Percentiles rank a stretch among this genome's conserved stretches.
These are phyloP conservation scores for Phytophthora ramorum DNA, from an alignment of 352 stramenopile genomes.

Conservation along the genomic window DNA sequence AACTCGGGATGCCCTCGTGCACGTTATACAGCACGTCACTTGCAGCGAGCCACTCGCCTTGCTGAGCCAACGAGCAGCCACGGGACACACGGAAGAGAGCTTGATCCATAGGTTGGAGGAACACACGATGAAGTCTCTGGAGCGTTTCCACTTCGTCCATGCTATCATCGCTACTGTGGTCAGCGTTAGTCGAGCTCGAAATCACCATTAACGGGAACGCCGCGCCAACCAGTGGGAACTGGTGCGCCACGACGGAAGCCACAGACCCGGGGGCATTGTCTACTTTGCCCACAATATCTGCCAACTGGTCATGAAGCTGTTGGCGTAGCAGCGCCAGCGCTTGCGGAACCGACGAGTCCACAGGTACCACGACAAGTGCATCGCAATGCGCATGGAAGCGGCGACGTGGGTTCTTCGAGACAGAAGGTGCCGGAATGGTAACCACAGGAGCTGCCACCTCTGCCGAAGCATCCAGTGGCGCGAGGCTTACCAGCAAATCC, in stretches of 20 bases:
- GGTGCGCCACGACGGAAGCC: conserved; percentile 36
- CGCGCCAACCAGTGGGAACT: conserved; percentile 56
- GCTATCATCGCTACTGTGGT: conserved; percentile 13
- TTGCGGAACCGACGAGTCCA: conserved; percentile 20
- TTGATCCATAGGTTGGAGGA: conserved; percentile 54
- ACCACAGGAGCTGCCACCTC: conserved; percentile 34
- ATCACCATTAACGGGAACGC: conserved; percentile 58
- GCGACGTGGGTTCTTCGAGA: conserved; percentile 4
- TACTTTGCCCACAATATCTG: conserved; percentile 28
- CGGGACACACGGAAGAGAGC: conserved; percentile 47
- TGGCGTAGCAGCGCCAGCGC: conserved; percentile 31
- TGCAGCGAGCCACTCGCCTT: conserved; percentile 35
- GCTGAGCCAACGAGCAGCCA: conserved; percentile 50
- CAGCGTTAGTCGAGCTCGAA: conserved; percentile 5
- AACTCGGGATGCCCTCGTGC: conserved; percentile 65
- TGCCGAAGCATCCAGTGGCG: conserved; percentile 16
- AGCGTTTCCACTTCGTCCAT: conserved; percentile 27
- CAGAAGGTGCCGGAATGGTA: conserved; percentile 39
- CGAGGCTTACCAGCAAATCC: conserved; percentile 53
- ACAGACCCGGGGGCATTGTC: conserved; percentile 15
- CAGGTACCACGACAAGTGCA: conserved; percentile 46
- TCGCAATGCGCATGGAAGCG: conserved; percentile 45
- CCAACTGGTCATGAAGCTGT: conserved; percentile 37
- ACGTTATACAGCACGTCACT: conserved; percentile 74
- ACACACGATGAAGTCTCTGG: conserved; percentile 36